phyloP scores from a whole-genome alignment of 1,284 basidiomycete species.

The Rhodotorula sp. region DNA sequence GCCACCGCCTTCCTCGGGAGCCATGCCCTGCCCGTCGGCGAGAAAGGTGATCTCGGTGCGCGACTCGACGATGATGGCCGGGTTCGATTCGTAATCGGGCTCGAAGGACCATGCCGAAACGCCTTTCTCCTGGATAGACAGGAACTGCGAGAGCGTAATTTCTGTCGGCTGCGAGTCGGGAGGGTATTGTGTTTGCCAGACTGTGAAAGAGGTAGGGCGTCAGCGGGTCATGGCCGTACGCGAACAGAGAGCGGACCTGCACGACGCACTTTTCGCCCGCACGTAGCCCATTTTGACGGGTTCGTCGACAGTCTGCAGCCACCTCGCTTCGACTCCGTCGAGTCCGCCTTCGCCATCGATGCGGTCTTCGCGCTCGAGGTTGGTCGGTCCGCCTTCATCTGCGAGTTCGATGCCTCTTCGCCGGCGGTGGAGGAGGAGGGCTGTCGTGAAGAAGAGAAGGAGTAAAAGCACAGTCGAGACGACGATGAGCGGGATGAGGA shows the following conservation, averaged over 20 bases:
- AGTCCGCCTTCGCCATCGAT: constrained; percentile 77
- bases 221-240: neutral
- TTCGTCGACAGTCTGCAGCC: constrained; percentile 82
- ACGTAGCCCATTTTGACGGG: constrained; percentile 68
- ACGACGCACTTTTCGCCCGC: constrained; percentile 77
- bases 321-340: constrained; percentile 83
- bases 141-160: constrained; percentile 92
- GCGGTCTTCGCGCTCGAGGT: constrained; percentile 80
- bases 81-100: constrained; percentile 87
- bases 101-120: constrained; percentile 97
- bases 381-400: constrained; percentile 87
- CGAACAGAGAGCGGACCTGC: too few relatives aligned
- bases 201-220: constrained; percentile 53
- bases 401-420: constrained; percentile 52
- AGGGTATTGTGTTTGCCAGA: constrained; percentile 84
- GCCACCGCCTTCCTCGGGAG: constrained; percentile 51
- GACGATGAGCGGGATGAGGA: constrained; percentile 85
- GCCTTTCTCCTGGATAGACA: constrained; percentile 96
- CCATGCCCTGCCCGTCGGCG: constrained; percentile 59
- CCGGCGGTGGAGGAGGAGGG: constrained; percentile 70
- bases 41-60: constrained; percentile 95
- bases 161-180: constrained; percentile 90
- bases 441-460: constrained; percentile 82
- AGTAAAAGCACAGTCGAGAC: constrained; percentile 89
- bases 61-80: constrained; percentile 79